phyloP scores from a whole-genome alignment of 2,329 filamentous ascomycete species.

The Trichoderma asperellum region DNA sequence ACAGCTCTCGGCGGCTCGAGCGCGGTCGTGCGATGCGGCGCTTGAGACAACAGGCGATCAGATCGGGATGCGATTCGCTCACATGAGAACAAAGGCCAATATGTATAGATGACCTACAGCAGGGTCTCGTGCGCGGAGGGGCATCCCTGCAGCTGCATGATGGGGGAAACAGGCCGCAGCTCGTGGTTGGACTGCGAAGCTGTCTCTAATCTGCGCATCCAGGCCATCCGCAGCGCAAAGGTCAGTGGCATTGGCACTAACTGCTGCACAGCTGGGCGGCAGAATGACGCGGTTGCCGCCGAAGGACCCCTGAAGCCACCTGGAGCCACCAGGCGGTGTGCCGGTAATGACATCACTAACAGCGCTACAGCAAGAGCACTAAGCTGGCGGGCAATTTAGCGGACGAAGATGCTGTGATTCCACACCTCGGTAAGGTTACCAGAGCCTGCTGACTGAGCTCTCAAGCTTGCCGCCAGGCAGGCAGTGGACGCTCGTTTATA shows the following conservation, averaged over 20 bases:
- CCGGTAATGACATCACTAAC: constrained; percentile 20
- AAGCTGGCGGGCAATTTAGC: neutral
- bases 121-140: constrained; percentile 27
- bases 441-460: no score
- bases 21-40: neutral
- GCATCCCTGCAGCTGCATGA: constrained; percentile 26
- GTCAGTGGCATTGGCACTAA: constrained; percentile 10
- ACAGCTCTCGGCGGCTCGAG: neutral
- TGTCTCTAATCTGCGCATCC: neutral
- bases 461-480: no score
- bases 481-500: no score
- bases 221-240: neutral
- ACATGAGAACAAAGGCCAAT: constrained; percentile 13
- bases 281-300: constrained; percentile 27
- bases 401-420: neutral
- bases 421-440: neutral
- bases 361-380: neutral
- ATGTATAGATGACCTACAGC: constrained; percentile 23
- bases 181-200: constrained; percentile 18
- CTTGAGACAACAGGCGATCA: neutral
- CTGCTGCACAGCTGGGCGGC: constrained; percentile 8
- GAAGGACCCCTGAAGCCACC: constrained; percentile 23
- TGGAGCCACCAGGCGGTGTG: constrained; percentile 20
- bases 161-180: constrained; percentile 3
- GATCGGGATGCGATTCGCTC: constrained; percentile 3